Evolutionary conservation across 169 alveolate species (phyloP).

Genomic region (Cyclospora cayetanensis): DNA sequence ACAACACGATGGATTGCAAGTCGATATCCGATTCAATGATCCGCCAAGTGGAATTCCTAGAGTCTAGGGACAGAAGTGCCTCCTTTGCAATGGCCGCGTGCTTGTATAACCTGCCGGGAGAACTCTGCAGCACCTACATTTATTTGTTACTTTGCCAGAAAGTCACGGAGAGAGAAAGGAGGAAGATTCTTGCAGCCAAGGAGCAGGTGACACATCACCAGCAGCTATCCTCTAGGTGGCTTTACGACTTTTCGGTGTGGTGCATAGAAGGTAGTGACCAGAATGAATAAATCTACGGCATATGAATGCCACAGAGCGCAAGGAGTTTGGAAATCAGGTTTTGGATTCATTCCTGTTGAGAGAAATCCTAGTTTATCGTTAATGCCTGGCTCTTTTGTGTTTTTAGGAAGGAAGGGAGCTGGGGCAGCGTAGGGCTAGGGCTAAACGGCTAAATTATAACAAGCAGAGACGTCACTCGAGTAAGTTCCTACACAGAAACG

Average conservation of each 20-base stretch:
- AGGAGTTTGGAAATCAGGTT: no score
- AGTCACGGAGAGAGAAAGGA: conserved; percentile 68
- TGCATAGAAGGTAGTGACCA: no score
- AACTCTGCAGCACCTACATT: conserved; percentile 60
- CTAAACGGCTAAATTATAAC: neutral
- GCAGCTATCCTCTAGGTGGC: neutral
- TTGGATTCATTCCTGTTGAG: no score
- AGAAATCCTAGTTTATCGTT: no score
- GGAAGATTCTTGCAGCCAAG: conserved; percentile 52
- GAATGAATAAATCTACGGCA: no score
- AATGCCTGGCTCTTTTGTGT: no score
- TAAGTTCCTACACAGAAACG: no score
- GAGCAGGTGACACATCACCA: conserved; percentile 31
- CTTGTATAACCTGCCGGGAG: conserved; percentile 71
- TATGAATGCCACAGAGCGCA: no score
- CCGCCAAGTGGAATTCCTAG: conserved; percentile 61
- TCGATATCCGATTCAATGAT: conserved; percentile 60
- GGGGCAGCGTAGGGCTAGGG: neutral
- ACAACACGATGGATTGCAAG: conserved; percentile 61
- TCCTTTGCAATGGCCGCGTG: conserved; percentile 25
- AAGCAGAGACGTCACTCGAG: neutral
- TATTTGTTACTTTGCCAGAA: conserved; percentile 49
- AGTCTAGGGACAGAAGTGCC: conserved; percentile 63
- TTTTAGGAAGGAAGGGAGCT: conserved; percentile 12
- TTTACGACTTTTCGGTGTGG: neutral